A percentile compares a stretch with the other conserved stretches of the same genome.
These are phyloP conservation scores for Fusarium verticillioides DNA, from an alignment of 2,329 filamentous ascomycete genomes.

Conservation along the genomic window DNA sequence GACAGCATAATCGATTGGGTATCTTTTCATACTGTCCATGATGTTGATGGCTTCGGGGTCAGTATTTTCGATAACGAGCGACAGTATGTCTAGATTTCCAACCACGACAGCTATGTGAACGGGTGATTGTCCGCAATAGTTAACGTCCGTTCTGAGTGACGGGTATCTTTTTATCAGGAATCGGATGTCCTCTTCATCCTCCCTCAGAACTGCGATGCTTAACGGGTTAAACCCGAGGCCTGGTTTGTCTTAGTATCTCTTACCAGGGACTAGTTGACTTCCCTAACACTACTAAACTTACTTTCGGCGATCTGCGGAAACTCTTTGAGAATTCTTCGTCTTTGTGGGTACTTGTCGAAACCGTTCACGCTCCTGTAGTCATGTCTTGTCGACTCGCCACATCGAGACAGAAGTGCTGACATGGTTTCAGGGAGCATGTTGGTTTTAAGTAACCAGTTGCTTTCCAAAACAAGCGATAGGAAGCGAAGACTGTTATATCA, in stretches of 20 bases:
- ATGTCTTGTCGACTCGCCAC: background rate
- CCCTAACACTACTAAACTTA: background rate
- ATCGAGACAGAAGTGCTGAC: background rate
- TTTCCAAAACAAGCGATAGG: background rate
- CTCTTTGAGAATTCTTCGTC: rapidly evolving
- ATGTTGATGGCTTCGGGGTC: rapidly evolving
- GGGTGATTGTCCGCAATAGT: background rate
- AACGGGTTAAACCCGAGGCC: background rate
- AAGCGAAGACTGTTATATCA: background rate
- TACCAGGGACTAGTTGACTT: too few species aligned
- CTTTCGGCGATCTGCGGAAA: rapidly evolving
- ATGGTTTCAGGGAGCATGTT: background rate
- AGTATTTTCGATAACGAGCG: rapidly evolving
- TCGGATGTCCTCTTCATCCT: rapidly evolving
- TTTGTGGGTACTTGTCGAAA: background rate
- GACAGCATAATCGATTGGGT: background rate
- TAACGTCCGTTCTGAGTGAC: rapidly evolving
- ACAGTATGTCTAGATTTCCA: background rate
- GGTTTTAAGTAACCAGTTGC: background rate
- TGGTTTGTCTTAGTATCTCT: background rate
- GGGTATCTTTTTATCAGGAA: rapidly evolving
- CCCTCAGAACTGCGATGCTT: background rate
- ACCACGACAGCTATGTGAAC: background rate
- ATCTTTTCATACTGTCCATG: background rate
- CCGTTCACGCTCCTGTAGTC: rapidly evolving